Base-by-base conservation (phyloP, 2,329 filamentous ascomycete species). In the Dactylellina parvicollis region DNA sequence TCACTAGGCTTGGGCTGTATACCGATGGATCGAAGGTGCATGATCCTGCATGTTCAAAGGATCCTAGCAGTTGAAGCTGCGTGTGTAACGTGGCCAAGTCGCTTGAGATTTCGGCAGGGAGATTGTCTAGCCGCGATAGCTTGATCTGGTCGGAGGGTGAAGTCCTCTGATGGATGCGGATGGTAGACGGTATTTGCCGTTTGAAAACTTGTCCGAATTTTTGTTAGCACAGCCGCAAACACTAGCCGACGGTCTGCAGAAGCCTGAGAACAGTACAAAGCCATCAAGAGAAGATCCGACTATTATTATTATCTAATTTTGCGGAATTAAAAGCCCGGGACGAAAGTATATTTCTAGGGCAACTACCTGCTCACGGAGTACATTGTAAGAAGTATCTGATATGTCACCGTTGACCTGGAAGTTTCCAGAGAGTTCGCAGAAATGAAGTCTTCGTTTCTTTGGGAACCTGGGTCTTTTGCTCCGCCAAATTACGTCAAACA, bases 21-120 rank as follows among this genome's bases (percentile, higher is more conserved):
- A n/a, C n/a, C n/a, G n/a, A n/a, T n/a, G n/a, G n/a, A n/a, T n/a
- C n/a, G n/a, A n/a, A n/a, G n/a, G n/a, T n/a, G n/a, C n/a, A n/a
- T n/a, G n/a, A n/a, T n/a, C n/a, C n/a, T n/a, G n/a, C n/a, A n/a
- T n/a, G n/a, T n/a, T n/a, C n/a, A n/a, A n/a, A n/a, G n/a, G n/a
- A n/a, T n/a, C n/a, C 8, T 16, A 22, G 8, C n/a, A 16, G 16
- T 8, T 7, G 22, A 4, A 22, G 3, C 20, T 28, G 18, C 20
- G 44, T 54, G 59, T 64, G 59, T 64, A 64, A 64, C 59, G 26
- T n/a, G 18, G 59, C 59, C 47, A 64, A 64, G 59, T 54, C 47
- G 59, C 59, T 54, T 64, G 18, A 42, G 26, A 34, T 28, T n/a
- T 18, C 34, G 4, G 2, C 14, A 16, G 5, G 30, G 16, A n/a